phyloP scores from a whole-genome alignment of 208 protist species.

The Leishmania tropica region DNA sequence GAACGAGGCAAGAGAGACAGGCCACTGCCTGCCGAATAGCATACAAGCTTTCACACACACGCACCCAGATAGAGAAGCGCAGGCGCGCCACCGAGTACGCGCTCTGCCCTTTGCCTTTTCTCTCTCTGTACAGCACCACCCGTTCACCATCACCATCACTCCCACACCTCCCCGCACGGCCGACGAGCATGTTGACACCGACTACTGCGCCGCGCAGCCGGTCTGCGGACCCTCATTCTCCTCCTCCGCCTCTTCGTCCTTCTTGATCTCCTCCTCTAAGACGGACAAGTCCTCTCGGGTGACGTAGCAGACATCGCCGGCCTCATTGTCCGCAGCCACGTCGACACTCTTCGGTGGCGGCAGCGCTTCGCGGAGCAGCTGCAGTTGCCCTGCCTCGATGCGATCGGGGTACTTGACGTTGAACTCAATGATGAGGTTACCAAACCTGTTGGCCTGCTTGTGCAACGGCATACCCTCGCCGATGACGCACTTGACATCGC shows the following conservation, averaged over 20 bases:
- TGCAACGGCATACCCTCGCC: conserved; percentile 82
- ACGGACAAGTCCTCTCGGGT: conserved; percentile 44
- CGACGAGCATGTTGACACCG: neutral
- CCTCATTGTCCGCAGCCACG: conserved; percentile 18
- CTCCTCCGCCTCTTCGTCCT: conserved; percentile 60
- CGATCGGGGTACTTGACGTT: conserved; percentile 58
- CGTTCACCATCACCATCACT: neutral
- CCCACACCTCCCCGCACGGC: neutral
- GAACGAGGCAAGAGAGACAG: neutral
- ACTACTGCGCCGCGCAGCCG: conserved; percentile 59
- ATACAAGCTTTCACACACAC: conserved; percentile 2
- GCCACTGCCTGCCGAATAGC: neutral
- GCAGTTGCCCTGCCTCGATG: conserved; percentile 46
- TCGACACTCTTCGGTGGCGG: conserved; percentile 53
- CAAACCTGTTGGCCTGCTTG: conserved; percentile 40
- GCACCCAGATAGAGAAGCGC: neutral
- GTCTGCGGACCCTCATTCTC: conserved; percentile 40
- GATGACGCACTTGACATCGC: conserved; percentile 57
- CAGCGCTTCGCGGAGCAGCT: conserved; percentile 43
- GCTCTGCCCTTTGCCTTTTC: neutral
- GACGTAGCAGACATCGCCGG: conserved; percentile 59
- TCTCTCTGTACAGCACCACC: neutral
- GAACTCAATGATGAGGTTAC: conserved; percentile 80
- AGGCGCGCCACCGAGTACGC: neutral
- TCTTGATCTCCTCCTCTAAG: conserved; percentile 35